These are phyloP conservation scores for Chrysanthemum lavandulifolium DNA, from an alignment of 129 eudicot species.

Conservation along the genomic window DNA sequence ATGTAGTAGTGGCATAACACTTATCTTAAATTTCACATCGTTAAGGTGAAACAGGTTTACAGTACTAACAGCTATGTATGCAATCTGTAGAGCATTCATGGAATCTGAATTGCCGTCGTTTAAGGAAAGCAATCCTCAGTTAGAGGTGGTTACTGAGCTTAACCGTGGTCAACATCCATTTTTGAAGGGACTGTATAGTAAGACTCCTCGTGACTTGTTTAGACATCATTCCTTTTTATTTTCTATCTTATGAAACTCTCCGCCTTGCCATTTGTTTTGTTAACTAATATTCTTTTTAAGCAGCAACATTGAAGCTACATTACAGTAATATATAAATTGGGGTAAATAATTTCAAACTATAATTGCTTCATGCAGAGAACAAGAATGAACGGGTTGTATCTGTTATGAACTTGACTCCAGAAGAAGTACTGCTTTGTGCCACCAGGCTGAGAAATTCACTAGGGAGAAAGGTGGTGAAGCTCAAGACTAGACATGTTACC, in stretches of 20 bases:
- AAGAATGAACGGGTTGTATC: slow-evolving; percentile 84
- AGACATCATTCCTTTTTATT: too few relatives aligned
- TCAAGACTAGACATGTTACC: slow-evolving; percentile 86
- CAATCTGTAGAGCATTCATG: slow-evolving; percentile 74
- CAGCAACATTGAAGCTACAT: too few relatives aligned
- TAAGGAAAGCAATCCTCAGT: slow-evolving; percentile 79
- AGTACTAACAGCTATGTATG: slow-evolving; percentile 13
- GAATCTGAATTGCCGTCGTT: slow-evolving; percentile 64
- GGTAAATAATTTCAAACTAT: background rate
- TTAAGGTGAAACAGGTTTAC: slow-evolving; percentile 1
- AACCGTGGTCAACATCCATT: slow-evolving; percentile 94
- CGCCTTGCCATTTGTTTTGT: background rate
- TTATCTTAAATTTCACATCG: background rate
- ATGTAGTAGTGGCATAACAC: background rate
- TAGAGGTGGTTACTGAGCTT: slow-evolving; percentile 82
- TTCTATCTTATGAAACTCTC: slow-evolving; percentile 2
- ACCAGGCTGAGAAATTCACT: slow-evolving; percentile 77
- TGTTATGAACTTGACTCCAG: slow-evolving; percentile 69
- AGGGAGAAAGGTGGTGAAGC: slow-evolving; percentile 93
- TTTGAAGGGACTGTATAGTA: slow-evolving; percentile 80
- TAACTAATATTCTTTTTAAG: too few relatives aligned
- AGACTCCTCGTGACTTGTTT: slow-evolving; percentile 13
- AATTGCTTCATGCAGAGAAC: slow-evolving; percentile 45
- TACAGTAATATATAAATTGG: background rate
- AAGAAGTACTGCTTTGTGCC: slow-evolving; percentile 65